These are phyloP conservation scores for Suillus paluster DNA, from an alignment of 768 basidiomycete species.

Conservation along the genomic window DNA sequence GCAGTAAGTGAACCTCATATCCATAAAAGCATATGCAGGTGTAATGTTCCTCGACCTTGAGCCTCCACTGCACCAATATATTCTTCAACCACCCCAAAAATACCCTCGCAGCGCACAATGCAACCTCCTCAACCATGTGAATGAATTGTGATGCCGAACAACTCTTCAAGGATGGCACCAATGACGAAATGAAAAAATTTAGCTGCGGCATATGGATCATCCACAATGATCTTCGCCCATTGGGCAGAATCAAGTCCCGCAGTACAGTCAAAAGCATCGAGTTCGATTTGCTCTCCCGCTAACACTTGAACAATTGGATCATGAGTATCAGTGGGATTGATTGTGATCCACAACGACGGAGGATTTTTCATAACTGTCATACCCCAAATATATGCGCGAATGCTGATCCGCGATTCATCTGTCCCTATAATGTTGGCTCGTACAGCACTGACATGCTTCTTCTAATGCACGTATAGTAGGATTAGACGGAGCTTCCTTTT, in stretches of 20 bases:
- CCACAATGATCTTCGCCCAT: conserved; percentile 34
- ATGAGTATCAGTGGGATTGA: conserved; percentile 44
- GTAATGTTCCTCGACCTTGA: conserved; percentile 44
- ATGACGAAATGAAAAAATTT: conserved; percentile 46
- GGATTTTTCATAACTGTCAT: conserved; percentile 9
- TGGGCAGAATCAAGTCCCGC: conserved; percentile 26
- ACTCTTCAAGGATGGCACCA: conserved; percentile 26
- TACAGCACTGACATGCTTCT: too few relatives aligned
- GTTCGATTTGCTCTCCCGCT: conserved; percentile 41
- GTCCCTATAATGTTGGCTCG: too few relatives aligned
- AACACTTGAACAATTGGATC: conserved; percentile 37
- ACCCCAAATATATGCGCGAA: too few relatives aligned
- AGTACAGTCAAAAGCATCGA: conserved; percentile 39
- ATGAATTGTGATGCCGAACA: conserved; percentile 40
- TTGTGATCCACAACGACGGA: conserved; percentile 44
- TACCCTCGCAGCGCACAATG: conserved; percentile 26
- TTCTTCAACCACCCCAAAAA: conserved; percentile 25
- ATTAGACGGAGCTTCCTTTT: too few relatives aligned
- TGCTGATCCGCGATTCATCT: too few relatives aligned
- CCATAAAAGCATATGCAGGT: background rate
- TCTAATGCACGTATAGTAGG: too few relatives aligned
- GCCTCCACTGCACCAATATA: conserved; percentile 41
- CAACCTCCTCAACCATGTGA: background rate
- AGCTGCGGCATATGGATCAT: conserved; percentile 46
- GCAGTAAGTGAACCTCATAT: background rate